Evolutionary conservation across 2,329 filamentous ascomycete species (phyloP), one percentile per base, ranked within the genome.

Genomic region (Penicillium sp.): DNA sequence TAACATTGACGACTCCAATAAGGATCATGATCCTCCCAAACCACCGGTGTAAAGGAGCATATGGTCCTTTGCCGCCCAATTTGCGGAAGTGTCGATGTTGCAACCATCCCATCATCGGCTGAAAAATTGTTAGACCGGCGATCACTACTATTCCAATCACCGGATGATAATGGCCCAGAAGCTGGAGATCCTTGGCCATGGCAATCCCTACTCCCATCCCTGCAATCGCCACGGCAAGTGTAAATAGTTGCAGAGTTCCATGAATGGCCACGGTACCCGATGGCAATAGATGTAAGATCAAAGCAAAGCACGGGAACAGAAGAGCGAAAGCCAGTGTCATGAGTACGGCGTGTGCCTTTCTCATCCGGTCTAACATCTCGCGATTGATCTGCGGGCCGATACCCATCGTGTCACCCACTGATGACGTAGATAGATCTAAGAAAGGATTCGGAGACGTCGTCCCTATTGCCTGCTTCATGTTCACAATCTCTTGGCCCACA

Each of bases 1-100:
- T 81, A n/a, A 79, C 81, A 60, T 83, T 84, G 63, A 84, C 72
- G 51, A 83, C 79, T 3, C 79, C 81, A 0, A 83, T 66, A 0
- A 75, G 70, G 12, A 84, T 75, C 21, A 77, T 70, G 26, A 71
- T 58, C 4, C 81, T 74, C 16, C 81, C 81, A 24, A 82, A 61
- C 81, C 81, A 84, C 44, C 82, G 71, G 59, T 85, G 81, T 3
- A 66, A n/a, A 54, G 79, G 74, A 0, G 78, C 79, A 64, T 75
- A 78, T 6, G 74, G 56, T 1, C 75, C 78, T 31, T 78, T 76
- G 13, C 64, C 65, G 7, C 72, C 70, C 13, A 74, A 72, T 56
- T 75, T 77, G 47, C 76, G 76, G 70, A 77, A 84, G 38, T 77
- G 60, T 3, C 67, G 53, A 59, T 84, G 81, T 55, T 84, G 81